Conservation (phyloP, 2,329 filamentous ascomycete genomes). For the Orbilia quercus region DNA sequence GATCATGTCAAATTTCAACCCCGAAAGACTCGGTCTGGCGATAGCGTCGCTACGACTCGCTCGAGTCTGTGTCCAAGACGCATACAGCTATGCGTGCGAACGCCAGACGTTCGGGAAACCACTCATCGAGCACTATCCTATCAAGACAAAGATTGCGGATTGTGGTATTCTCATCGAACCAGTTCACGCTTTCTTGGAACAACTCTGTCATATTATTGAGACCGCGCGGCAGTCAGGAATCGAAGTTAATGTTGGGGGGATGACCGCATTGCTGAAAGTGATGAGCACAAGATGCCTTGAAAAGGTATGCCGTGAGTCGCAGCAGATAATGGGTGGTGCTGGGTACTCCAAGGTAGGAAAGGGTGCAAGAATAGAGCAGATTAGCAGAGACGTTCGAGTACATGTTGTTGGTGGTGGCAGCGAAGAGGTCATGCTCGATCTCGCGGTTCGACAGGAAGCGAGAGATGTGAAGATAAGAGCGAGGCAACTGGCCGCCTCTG, state of each 20-base stretch:
- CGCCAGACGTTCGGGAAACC: constrained; percentile 76
- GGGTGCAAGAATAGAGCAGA: constrained; percentile 68
- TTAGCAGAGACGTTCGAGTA: constrained; percentile 72
- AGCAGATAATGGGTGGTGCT: constrained; percentile 69
- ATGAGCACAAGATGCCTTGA: constrained; percentile 68
- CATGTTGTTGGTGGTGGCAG: constrained; percentile 74
- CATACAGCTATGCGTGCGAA: constrained; percentile 73
- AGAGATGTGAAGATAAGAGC: constrained; percentile 41
- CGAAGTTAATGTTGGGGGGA: constrained; percentile 66
- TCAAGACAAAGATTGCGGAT: constrained; percentile 71
- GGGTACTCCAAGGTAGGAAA: constrained; percentile 68
- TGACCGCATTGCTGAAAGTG: constrained; percentile 68
- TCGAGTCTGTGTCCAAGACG: constrained; percentile 70
- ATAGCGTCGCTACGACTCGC: constrained; percentile 73
- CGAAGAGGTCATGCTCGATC: constrained; percentile 78
- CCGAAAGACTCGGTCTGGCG: constrained; percentile 76
- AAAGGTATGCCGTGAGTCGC: constrained; percentile 68
- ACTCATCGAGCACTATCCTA: constrained; percentile 77
- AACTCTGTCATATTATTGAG: constrained; percentile 70
- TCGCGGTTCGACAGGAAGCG: constrained; percentile 71
- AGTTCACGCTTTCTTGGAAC: constrained; percentile 72
- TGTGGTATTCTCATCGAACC: constrained; percentile 72
- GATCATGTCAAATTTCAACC: constrained; percentile 83
- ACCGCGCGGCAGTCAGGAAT: constrained; percentile 63
- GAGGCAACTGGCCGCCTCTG: constrained; percentile 3